Conservation (phyloP, 192 early-diverging fungal species). For the Coemansia sp. region DNA sequence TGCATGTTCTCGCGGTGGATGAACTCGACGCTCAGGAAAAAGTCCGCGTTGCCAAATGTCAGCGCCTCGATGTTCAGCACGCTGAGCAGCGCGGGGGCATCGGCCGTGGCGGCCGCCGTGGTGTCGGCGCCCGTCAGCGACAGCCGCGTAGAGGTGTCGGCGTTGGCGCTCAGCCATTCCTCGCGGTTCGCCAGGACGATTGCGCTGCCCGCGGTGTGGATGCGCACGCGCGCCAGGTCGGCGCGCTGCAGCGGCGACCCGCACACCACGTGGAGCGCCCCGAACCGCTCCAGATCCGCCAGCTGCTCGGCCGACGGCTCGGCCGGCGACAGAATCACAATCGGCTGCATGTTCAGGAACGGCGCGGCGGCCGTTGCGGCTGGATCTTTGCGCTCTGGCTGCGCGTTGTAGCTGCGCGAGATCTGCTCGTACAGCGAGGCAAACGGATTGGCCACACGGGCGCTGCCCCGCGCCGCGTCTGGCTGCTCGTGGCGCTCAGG, state of each 20-base stretch:
- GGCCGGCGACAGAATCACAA: constrained; percentile 58
- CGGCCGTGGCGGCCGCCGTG: constrained; percentile 52
- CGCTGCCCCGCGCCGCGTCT: not conserved
- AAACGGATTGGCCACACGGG: constrained; percentile 17
- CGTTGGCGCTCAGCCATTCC: constrained; percentile 31
- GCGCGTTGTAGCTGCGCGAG: constrained; percentile 37
- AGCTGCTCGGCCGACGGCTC: constrained; percentile 43
- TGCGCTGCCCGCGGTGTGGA: constrained; percentile 53
- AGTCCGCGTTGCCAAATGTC: constrained; percentile 35
- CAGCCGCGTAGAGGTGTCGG: constrained; percentile 30
- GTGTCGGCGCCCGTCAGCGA: constrained; percentile 48
- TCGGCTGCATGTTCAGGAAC: constrained; percentile 47
- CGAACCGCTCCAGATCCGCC: constrained; percentile 50
- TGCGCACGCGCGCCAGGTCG: constrained; percentile 57
- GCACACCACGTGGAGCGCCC: constrained; percentile 52
- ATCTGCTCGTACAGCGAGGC: constrained; percentile 49
- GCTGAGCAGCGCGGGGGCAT: constrained; percentile 60
- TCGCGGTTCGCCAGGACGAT: constrained; percentile 58
- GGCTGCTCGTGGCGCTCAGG: not conserved
- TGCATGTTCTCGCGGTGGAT: constrained; percentile 71
- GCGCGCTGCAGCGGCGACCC: constrained; percentile 58
- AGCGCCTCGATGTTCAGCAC: constrained; percentile 66
- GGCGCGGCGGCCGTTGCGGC: not conserved
- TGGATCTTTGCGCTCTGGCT: not conserved
- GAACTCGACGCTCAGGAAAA: constrained; percentile 70